Conservation (phyloP, 352 stramenopile species). For the Pythium folliculosum region DNA sequence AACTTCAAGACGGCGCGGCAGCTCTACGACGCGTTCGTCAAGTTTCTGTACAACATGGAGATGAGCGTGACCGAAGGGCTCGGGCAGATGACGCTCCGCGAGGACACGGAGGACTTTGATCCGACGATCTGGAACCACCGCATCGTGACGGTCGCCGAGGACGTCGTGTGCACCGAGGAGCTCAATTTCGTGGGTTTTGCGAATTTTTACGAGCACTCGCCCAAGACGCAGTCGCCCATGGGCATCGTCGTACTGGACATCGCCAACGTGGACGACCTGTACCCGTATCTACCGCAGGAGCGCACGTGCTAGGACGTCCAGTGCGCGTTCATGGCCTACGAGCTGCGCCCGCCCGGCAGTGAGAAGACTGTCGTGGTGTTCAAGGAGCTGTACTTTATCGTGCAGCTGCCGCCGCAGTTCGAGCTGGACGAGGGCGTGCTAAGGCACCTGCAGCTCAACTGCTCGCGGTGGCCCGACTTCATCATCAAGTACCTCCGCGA, state of each 20-base stretch:
- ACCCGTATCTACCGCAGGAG: slow-evolving; percentile 37
- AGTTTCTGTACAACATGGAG: slow-evolving; percentile 48
- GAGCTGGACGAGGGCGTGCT: not conserved
- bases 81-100: slow-evolving; percentile 39
- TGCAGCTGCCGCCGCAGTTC: slow-evolving; percentile 7
- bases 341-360: not conserved
- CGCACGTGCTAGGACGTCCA: slow-evolving; percentile 21
- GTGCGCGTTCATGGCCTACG: not conserved
- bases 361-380: slow-evolving; percentile 4
- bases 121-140: slow-evolving; percentile 43
- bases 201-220: slow-evolving; percentile 33
- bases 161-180: slow-evolving; percentile 18
- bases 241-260: slow-evolving; percentile 37
- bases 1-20: slow-evolving; percentile 34
- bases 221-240: slow-evolving; percentile 14
- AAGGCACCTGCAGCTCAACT: not conserved
- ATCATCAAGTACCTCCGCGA: not conserved
- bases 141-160: slow-evolving; percentile 32
- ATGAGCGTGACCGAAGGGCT: slow-evolving; percentile 51
- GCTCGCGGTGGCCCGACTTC: too few relatives aligned
- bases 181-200: slow-evolving; percentile 27
- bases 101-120: slow-evolving; percentile 1
- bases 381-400: slow-evolving; percentile 1
- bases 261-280: slow-evolving; percentile 49
- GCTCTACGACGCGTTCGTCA: slow-evolving; percentile 47